phyloP scores from a whole-genome alignment of 768 basidiomycete genomes.

The Leucosporidium yakuticum region DNA sequence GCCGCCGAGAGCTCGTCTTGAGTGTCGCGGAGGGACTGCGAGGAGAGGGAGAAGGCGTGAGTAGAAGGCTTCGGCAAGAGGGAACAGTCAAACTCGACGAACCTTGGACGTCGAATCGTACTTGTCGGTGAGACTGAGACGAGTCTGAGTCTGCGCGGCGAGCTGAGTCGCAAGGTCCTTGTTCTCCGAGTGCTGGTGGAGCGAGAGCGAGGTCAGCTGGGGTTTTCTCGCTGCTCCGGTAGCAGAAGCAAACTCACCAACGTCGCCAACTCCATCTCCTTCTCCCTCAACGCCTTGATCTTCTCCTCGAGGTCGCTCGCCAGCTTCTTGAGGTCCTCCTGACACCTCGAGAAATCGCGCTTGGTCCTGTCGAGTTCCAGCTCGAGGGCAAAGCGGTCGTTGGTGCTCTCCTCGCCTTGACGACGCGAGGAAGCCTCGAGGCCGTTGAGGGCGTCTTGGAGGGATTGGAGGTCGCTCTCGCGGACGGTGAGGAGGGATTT shows the following conservation, averaged over 20 bases:
- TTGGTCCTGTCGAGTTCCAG: slow-evolving; percentile 80
- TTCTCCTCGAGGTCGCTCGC: slow-evolving; percentile 63
- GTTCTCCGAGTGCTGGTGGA: slow-evolving; percentile 59
- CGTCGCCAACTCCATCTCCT: slow-evolving; percentile 66
- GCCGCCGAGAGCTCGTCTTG: slow-evolving; percentile 62
- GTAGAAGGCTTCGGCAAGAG: background rate
- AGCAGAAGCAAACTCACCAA: slow-evolving; percentile 45
- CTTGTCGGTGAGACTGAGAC: slow-evolving; percentile 81
- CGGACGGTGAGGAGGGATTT: slow-evolving; percentile 57
- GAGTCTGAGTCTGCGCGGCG: slow-evolving; percentile 76
- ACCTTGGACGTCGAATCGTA: slow-evolving; percentile 63
- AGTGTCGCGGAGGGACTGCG: slow-evolving; percentile 54
- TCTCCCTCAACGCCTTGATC: slow-evolving; percentile 61
- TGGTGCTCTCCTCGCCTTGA: slow-evolving; percentile 75
- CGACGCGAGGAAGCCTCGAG: slow-evolving; percentile 71
- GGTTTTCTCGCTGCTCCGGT: background rate
- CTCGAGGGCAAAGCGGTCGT: slow-evolving; percentile 76
- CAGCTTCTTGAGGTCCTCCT: slow-evolving; percentile 68
- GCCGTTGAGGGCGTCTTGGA: slow-evolving; percentile 64
- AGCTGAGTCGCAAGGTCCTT: slow-evolving; percentile 72
- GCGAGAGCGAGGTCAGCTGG: background rate
- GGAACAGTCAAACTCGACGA: slow-evolving; percentile 12
- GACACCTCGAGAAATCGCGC: slow-evolving; percentile 71
- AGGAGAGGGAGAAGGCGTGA: background rate
- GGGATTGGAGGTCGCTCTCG: slow-evolving; percentile 65